Base-by-base conservation (phyloP, 2,329 filamentous ascomycete species). In the Trichoderma sp. region DNA sequence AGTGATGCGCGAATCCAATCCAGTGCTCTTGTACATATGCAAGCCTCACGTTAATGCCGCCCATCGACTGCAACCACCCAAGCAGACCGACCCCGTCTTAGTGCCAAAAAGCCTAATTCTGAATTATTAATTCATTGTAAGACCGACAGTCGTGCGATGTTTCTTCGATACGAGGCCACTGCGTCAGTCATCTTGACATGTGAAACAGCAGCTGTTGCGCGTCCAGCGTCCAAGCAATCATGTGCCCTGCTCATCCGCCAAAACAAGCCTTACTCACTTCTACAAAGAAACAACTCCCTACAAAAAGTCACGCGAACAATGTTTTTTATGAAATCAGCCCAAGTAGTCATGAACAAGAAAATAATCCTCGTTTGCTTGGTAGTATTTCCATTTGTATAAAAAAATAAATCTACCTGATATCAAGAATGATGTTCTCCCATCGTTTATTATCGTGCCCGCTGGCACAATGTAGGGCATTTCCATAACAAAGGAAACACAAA, bases 311-410 rank as follows among this genome's bases (percentile, higher is more conserved):
- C 64, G 51, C 11, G 64, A 43, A 60, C 57, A 30, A 26, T 32
- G 11, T 36, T 0, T 36, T 34, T 36, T 3, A 36, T 15, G 12
- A 36, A 53, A 56, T 8, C 8, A 53, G 28, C 12, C 12, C 14
- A 9, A 12, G 11, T 51, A 3, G 39, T 30, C 62, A 51, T 53
- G 39, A 53, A 65, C 18, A 65, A n/a, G 39, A 53, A 65, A 65
- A 12, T 11, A 26, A 30, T 34, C 61, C 21, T 65, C 53, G 9
- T 51, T 63, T 64, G 15, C 39, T 64, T 71, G 36, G 69, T 71
- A 66, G 51, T 66, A 56, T 71, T 71, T 65, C 51, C 62, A 60
- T 66, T 28, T 66, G 69, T 58, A 36, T 71, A 65, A n/a, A 30
- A 30, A 32, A 24, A 24, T 53, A 34, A 26, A 14, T 65, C 53